Evolutionary conservation across 1,139 yeast species (phyloP).

Genomic region (Yamadazyma trypodendri): DNA sequence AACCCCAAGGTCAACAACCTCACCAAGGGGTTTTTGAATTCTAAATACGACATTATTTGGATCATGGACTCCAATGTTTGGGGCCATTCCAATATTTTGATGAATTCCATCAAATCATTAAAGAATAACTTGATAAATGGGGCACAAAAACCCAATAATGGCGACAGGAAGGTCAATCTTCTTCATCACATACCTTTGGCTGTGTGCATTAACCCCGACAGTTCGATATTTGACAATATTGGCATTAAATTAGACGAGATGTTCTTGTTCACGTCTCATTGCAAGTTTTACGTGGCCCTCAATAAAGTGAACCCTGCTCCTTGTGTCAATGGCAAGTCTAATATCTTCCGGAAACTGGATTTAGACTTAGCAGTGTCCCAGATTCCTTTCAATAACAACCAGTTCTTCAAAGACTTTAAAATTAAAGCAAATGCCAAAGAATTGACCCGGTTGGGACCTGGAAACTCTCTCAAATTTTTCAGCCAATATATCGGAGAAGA

Average conservation of each 20-base stretch:
- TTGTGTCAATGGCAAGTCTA: constrained; percentile 92
- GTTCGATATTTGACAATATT: constrained; percentile 25
- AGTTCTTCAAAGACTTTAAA: constrained; percentile 31
- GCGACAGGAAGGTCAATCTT: constrained; percentile 51
- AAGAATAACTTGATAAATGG: constrained; percentile 50
- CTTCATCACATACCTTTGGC: constrained; percentile 83
- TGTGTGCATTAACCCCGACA: constrained; percentile 29
- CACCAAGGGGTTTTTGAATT: constrained; percentile 69
- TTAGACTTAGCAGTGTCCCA: constrained; percentile 62
- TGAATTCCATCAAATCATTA: constrained; percentile 63
- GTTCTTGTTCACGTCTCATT: constrained; percentile 80
- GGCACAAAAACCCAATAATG: constrained; percentile 16
- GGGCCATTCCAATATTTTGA: constrained; percentile 65
- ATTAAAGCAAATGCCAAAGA: constrained; percentile 33
- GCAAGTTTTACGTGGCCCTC: constrained; percentile 78
- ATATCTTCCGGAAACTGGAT: constrained; percentile 68
- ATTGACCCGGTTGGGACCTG: constrained; percentile 37
- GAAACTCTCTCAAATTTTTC: constrained; percentile 62
- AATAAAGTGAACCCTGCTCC: constrained; percentile 80
- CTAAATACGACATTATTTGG: constrained; percentile 78
- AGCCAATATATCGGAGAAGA: constrained; percentile 88
- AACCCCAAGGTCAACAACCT: constrained; percentile 88
- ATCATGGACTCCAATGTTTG: constrained; percentile 87
- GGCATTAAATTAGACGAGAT: constrained; percentile 85
- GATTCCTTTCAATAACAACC: constrained; percentile 22